Percentiles rank a stretch among this genome's conserved stretches.
These are phyloP conservation scores for Musa balbisiana DNA, from an alignment of 202 grass and related monocot species.

Conservation along the genomic window DNA sequence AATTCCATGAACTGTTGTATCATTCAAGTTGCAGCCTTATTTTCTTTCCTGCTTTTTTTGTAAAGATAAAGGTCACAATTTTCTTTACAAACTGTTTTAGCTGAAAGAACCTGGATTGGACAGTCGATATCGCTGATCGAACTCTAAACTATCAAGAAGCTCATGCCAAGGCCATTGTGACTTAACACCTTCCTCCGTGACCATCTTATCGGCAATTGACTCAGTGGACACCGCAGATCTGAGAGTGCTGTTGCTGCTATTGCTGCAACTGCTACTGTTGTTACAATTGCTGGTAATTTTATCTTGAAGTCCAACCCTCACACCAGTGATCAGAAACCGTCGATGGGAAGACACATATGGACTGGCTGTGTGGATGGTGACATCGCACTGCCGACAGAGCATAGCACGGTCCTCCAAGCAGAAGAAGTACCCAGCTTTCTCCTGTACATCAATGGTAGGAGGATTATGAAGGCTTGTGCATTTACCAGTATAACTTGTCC, in stretches of 20 bases:
- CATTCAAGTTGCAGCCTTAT: too few relatives aligned
- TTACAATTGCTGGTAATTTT: slow-evolving; percentile 13
- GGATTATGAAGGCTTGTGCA: not conserved
- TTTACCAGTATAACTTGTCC: too few relatives aligned
- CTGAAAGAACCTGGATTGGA: slow-evolving; percentile 42
- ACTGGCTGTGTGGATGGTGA: slow-evolving; percentile 44
- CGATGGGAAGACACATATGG: slow-evolving; percentile 44
- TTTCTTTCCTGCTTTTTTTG: too few relatives aligned
- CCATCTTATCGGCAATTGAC: not conserved
- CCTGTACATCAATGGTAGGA: slow-evolving; percentile 32
- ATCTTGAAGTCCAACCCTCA: slow-evolving; percentile 41
- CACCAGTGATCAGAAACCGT: slow-evolving; percentile 73
- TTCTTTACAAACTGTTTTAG: slow-evolving; percentile 6
- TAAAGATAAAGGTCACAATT: not conserved
- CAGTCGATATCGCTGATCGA: slow-evolving; percentile 26
- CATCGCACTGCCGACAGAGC: slow-evolving; percentile 63
- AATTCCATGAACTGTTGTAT: too few relatives aligned
- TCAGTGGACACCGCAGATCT: not conserved
- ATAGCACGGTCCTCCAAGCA: slow-evolving; percentile 71
- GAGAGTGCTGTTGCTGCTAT: slow-evolving; percentile 8
- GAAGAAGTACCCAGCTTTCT: slow-evolving; percentile 66
- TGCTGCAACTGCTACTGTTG: slow-evolving; percentile 30
- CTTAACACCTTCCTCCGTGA: not conserved
- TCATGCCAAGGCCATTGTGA: slow-evolving; percentile 49
- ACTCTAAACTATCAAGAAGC: slow-evolving; percentile 26